These are phyloP conservation scores for Pseudotsuga menziesii DNA, from an alignment of 75 land plant genomes.

Conservation along the genomic window DNA sequence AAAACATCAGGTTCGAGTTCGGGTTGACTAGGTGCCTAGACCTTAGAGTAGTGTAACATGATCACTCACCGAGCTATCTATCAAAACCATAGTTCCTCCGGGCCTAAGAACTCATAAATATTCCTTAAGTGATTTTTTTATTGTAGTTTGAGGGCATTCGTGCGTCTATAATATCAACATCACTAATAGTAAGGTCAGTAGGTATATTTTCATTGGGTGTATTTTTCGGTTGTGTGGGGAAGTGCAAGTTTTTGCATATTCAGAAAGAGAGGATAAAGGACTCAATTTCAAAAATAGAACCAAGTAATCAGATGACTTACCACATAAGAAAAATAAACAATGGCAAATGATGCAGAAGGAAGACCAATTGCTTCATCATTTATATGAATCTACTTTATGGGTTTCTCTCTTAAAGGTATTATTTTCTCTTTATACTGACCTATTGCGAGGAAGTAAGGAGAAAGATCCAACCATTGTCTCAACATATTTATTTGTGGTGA, in stretches of 20 bases:
- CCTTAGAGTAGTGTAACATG: neutral
- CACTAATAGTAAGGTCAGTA: neutral
- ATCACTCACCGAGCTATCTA: constrained; percentile 67
- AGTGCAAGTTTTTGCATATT: no score
- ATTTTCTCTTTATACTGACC: constrained; percentile 76
- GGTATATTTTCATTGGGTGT: no score
- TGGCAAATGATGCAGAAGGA: constrained; percentile 68
- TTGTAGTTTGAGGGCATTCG: constrained; percentile 84
- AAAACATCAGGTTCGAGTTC: no score
- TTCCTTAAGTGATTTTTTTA: constrained; percentile 52
- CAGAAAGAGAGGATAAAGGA: neutral
- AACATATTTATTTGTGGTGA: neutral
- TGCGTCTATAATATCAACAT: constrained; percentile 48
- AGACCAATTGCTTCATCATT: constrained; percentile 82
- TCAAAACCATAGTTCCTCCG: constrained; percentile 80
- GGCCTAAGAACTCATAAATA: constrained; percentile 69
- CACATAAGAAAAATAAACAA: constrained; percentile 81
- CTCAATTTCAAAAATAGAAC: neutral
- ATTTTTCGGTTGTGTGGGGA: no score
- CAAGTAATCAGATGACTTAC: constrained; percentile 27
- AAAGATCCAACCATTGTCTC: constrained; percentile 81
- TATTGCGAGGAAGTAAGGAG: constrained; percentile 92
- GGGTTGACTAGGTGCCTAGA: no score
- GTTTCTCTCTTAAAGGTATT: constrained; percentile 23
- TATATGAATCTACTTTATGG: constrained; percentile 80